Evolutionary conservation across 1,284 basidiomycete species (phyloP).

Genomic region (Apiotrichum gamsii): DNA sequence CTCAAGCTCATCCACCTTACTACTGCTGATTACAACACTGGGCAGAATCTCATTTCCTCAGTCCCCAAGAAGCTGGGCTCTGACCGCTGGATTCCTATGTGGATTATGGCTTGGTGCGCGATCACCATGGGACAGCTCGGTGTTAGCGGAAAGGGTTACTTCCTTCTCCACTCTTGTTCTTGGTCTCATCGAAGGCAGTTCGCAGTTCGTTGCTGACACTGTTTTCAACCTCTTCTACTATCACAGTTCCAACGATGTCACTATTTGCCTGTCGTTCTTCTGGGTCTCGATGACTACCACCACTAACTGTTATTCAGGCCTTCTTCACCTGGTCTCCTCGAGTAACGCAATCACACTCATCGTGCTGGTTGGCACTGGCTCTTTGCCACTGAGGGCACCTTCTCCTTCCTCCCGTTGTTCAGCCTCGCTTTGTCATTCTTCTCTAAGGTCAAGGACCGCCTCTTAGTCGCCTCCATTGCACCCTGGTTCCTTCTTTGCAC

Average conservation of each 20-base stretch:
- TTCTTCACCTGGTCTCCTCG: constrained; percentile 39
- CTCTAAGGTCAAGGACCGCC: constrained; percentile 29
- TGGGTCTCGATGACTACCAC: constrained; percentile 34
- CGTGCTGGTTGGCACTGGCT: constrained; percentile 38
- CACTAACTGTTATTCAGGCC: constrained; percentile 28
- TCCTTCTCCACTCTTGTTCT: constrained; percentile 43
- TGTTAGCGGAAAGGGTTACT: constrained; percentile 21
- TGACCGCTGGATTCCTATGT: constrained; percentile 41
- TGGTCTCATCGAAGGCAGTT: constrained; percentile 36
- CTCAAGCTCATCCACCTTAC: constrained; percentile 39
- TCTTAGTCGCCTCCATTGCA: constrained; percentile 17
- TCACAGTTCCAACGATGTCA: constrained; percentile 40
- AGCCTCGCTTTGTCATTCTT: constrained; percentile 27
- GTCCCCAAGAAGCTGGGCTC: constrained; percentile 44
- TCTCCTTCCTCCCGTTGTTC: constrained; percentile 36
- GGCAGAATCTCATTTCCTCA: constrained; percentile 16
- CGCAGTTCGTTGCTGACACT: constrained; percentile 46
- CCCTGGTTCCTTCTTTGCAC: too few relatives aligned
- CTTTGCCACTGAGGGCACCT: constrained; percentile 31
- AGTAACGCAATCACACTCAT: constrained; percentile 30
- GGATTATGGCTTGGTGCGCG: constrained; percentile 40
- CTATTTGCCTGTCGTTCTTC: constrained; percentile 43
- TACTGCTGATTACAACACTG: constrained; percentile 42
- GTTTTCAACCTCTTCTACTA: constrained; percentile 47
- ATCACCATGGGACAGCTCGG: constrained; percentile 29